Evolutionary conservation across 2,329 filamentous ascomycete genomes (phyloP).

Genomic region (Tympanopsis confertula): DNA sequence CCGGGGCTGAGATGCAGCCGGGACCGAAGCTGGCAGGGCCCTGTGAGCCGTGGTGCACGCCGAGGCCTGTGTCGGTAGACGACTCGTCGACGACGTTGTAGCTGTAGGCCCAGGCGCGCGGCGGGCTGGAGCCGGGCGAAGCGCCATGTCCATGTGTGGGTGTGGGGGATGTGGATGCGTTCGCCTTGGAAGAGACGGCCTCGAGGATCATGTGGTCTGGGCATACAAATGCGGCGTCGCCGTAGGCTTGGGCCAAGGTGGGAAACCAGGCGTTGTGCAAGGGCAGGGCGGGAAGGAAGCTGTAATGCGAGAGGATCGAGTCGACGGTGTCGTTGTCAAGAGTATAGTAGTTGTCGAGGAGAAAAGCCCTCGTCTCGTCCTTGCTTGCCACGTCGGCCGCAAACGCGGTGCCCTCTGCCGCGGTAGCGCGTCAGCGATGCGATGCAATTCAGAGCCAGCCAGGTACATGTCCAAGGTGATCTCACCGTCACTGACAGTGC

Average conservation of each 20-base stretch:
- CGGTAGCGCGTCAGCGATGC: constrained; percentile 2
- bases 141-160: not conserved
- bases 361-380: constrained; percentile 23
- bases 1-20: constrained; percentile 14
- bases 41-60: constrained; percentile 36
- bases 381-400: constrained; percentile 21
- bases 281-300: constrained; percentile 19
- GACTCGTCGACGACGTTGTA: constrained; percentile 32
- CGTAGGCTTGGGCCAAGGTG: constrained; percentile 26
- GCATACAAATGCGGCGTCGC: constrained; percentile 32
- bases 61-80: constrained; percentile 23
- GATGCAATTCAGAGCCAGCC: not conserved
- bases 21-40: constrained; percentile 35
- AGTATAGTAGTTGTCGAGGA: constrained; percentile 33
- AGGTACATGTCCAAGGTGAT: constrained; percentile 2
- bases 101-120: constrained; percentile 30
- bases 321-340: constrained; percentile 22
- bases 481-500: constrained; percentile 29
- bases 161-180: constrained; percentile 1
- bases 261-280: constrained; percentile 30
- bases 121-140: constrained; percentile 1
- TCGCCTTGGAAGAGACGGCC: constrained; percentile 6
- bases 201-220: constrained; percentile 25
- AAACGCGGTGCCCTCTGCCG: constrained; percentile 33
- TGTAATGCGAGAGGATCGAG: constrained; percentile 25